Percentiles rank a stretch among this genome's conserved stretches.
Conservation (phyloP, 805 yeast genomes). For the Cyberlindnera saturnus region DNA sequence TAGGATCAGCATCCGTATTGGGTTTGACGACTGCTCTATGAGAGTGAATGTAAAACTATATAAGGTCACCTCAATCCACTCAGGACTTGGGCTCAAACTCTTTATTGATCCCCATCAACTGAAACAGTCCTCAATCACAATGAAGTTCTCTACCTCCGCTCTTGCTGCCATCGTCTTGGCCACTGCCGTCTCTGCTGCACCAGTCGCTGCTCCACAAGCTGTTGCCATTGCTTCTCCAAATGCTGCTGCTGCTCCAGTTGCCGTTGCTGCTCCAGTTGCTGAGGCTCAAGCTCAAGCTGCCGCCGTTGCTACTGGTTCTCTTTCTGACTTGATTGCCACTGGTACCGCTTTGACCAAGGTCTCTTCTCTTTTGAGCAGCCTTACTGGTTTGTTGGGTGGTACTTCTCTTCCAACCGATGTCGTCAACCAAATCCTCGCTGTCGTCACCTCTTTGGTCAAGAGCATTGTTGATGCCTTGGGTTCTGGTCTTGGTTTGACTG, state of each 20-base stretch:
- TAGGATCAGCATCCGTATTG: no score
- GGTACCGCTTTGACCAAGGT: conserved; percentile 2
- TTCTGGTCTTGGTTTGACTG: conserved; percentile 4
- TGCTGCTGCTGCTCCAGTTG: conserved; percentile 6
- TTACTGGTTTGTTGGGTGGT: conserved; percentile 3
- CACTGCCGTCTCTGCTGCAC: conserved; percentile 22
- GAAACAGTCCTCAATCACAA: conserved; percentile 9
- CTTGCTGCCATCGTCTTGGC: conserved; percentile 26
- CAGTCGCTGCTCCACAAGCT: conserved; percentile 9
- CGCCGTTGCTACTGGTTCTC: background rate
- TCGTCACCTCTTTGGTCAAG: conserved; percentile 4
- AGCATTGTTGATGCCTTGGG: conserved; percentile 11
- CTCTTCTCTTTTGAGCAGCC: conserved; percentile 1
- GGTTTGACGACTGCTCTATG: no score
- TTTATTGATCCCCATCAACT: no score
- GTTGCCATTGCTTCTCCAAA: conserved; percentile 8
- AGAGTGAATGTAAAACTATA: no score
- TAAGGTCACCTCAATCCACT: no score
- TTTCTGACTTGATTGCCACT: conserved; percentile 1
- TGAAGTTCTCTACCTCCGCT: conserved; percentile 28
- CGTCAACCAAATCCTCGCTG: conserved; percentile 1
- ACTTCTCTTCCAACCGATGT: conserved; percentile 7
- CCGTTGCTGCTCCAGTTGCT: conserved; percentile 7
- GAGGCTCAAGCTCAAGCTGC: conserved; percentile 1
- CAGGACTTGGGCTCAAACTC: no score